Conservation (phyloP, 108 stramenopile genomes). For the Nitzschia sp. region DNA sequence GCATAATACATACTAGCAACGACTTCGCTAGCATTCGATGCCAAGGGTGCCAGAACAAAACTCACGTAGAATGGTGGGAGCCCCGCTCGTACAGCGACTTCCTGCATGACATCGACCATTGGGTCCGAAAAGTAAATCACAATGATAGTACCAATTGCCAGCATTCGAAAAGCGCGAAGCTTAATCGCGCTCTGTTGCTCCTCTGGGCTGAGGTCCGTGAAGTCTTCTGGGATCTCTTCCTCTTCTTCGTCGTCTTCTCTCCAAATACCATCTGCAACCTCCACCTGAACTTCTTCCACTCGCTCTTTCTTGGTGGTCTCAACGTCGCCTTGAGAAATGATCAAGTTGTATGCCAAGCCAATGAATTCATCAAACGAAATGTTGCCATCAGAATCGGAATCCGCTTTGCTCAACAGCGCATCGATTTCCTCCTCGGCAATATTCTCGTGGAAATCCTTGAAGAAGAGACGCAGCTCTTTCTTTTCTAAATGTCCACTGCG, state of each 20-base stretch:
- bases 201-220: conserved; percentile 72
- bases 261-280: conserved; percentile 17
- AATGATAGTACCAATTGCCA: conserved; percentile 81
- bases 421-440: conserved; percentile 49
- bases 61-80: conserved; percentile 94
- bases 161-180: conserved; percentile 80
- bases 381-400: conserved; percentile 62
- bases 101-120: conserved; percentile 96
- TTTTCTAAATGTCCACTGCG: conserved; percentile 64
- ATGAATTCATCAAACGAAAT: conserved; percentile 93
- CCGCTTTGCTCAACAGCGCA: conserved; percentile 61
- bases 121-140: conserved; percentile 95
- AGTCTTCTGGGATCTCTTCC: conserved; percentile 78
- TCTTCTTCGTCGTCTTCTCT: conserved; percentile 64
- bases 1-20: conserved; percentile 93
- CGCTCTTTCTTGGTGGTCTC: not conserved
- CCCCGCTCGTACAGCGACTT: conserved; percentile 73
- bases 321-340: conserved; percentile 33
- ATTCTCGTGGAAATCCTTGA: conserved; percentile 85
- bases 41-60: conserved; percentile 95
- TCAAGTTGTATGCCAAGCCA: conserved; percentile 71
- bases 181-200: conserved; percentile 88
- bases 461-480: conserved; percentile 63
- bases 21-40: conserved; percentile 95
- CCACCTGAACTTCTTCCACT: not conserved